These are phyloP conservation scores for Tolypocladium amazonense DNA, from an alignment of 2,329 filamentous ascomycete species.

Conservation along the genomic window DNA sequence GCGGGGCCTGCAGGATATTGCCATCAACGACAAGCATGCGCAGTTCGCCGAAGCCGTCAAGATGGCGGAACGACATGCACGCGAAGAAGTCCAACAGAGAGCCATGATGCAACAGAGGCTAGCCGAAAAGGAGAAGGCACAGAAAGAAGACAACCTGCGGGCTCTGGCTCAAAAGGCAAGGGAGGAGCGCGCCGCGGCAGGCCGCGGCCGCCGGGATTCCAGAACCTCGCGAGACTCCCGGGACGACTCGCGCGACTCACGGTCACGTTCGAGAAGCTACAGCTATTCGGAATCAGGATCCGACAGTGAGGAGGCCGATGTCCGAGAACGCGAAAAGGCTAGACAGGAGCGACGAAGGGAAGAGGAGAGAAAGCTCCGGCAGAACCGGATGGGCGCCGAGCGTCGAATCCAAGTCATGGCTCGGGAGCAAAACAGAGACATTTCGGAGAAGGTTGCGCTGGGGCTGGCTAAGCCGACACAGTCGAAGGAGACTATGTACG, in stretches of 20 bases:
- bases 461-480: slow-evolving; percentile 92
- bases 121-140: slow-evolving; percentile 89
- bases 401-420: slow-evolving; percentile 86
- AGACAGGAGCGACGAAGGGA: slow-evolving; percentile 71
- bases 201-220: slow-evolving; percentile 28
- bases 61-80: slow-evolving; percentile 86
- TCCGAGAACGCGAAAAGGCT: slow-evolving; percentile 65
- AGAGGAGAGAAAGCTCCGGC: slow-evolving; percentile 79
- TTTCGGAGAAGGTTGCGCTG: slow-evolving; percentile 91
- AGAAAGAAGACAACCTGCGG: slow-evolving; percentile 88
- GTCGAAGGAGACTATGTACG: slow-evolving; percentile 90
- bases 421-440: slow-evolving; percentile 90
- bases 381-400: slow-evolving; percentile 93
- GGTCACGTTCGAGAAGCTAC: slow-evolving; percentile 34
- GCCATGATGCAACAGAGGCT: slow-evolving; percentile 91
- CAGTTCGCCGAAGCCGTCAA: slow-evolving; percentile 91
- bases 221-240: slow-evolving; percentile 24
- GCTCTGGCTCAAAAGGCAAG: slow-evolving; percentile 83
- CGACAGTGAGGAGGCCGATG: slow-evolving; percentile 55
- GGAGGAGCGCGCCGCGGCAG: slow-evolving; percentile 57
- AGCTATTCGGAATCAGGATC: slow-evolving; percentile 39
- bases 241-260: slow-evolving; percentile 27
- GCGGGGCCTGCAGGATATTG: slow-evolving; percentile 79
- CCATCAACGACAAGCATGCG: slow-evolving; percentile 97
- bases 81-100: slow-evolving; percentile 89